Percentiles rank a stretch among this genome's conserved stretches.
Conservation (phyloP, 176 grass and related monocot species). For the Elaeis guineensis region DNA sequence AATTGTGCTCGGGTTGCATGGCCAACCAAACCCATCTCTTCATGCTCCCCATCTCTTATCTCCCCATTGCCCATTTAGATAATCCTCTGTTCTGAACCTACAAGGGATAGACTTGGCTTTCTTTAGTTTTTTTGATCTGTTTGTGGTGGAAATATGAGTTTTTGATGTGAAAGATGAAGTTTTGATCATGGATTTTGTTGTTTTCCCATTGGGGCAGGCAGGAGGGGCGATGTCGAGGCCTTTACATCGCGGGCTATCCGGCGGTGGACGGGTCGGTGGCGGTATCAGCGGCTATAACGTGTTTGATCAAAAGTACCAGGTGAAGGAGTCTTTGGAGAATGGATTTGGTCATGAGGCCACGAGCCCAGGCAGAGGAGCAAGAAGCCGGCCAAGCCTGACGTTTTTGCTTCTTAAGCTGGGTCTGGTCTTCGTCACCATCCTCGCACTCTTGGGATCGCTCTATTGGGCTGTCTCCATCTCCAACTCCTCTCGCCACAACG, state of each 20-base stretch:
- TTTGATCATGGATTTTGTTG: conserved; percentile 8
- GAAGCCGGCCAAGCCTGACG: conserved; percentile 35
- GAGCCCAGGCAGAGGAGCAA: conserved; percentile 3
- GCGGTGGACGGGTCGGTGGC: conserved; percentile 18
- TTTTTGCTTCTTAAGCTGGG: conserved; percentile 45
- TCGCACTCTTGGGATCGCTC: conserved; percentile 48
- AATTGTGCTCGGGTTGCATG: neutral
- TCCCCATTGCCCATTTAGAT: neutral
- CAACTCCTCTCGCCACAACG: conserved; percentile 13
- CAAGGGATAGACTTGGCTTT: neutral
- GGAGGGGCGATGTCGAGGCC: conserved; percentile 57
- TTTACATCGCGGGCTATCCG: conserved; percentile 69
- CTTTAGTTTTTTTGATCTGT: neutral
- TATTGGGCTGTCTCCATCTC: conserved; percentile 76
- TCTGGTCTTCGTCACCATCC: conserved; percentile 27
- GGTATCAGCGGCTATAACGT: conserved; percentile 6
- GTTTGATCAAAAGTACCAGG: conserved; percentile 31
- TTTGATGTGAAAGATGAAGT: conserved; percentile 3
- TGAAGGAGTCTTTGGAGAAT: conserved; percentile 58
- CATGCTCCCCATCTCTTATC: neutral
- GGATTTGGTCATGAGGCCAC: conserved; percentile 30
- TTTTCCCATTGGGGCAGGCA: neutral
- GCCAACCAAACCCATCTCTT: neutral
- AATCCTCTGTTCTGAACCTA: neutral
- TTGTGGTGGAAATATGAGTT: neutral